These are phyloP conservation scores for Globisporangium radiosum DNA, from an alignment of 352 stramenopile genomes.

Conservation along the genomic window DNA sequence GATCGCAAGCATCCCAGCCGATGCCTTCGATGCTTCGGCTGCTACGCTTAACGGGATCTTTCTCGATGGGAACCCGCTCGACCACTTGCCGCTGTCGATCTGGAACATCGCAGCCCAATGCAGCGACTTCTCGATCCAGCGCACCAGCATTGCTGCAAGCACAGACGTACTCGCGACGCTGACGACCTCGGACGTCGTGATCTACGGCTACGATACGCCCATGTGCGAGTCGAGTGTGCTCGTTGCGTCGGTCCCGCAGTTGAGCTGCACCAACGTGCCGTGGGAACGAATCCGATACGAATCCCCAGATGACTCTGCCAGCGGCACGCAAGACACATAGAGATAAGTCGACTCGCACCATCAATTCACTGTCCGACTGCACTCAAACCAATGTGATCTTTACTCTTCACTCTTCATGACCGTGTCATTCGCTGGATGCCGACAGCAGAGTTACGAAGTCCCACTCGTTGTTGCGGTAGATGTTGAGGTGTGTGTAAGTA, in stretches of 20 bases:
- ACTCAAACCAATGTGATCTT: no score
- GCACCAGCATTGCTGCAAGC: neutral
- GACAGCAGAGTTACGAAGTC: no score
- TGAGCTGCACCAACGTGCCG: neutral
- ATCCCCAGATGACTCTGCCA: no score
- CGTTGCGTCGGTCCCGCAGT: neutral
- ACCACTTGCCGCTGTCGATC: neutral
- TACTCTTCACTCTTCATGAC: no score
- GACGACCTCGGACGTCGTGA: neutral
- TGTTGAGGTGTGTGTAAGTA: no score
- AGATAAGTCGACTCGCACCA: no score
- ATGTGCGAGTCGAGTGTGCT: neutral
- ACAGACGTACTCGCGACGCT: neutral
- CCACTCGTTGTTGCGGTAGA: no score
- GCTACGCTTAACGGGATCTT: neutral
- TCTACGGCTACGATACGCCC: constrained; percentile 3
- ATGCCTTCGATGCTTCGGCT: neutral
- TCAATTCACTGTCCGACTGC: no score
- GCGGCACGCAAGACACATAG: no score
- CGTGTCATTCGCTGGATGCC: no score
- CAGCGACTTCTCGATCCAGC: constrained; percentile 7
- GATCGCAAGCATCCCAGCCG: neutral
- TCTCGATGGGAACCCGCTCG: neutral
- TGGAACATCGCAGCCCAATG: constrained; percentile 1
- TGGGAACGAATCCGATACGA: neutral